Evolutionary conservation across 2,329 filamentous ascomycete genomes (phyloP), one percentile per base, ranked within the genome.

Genomic region (Fusarium subglutinans): DNA sequence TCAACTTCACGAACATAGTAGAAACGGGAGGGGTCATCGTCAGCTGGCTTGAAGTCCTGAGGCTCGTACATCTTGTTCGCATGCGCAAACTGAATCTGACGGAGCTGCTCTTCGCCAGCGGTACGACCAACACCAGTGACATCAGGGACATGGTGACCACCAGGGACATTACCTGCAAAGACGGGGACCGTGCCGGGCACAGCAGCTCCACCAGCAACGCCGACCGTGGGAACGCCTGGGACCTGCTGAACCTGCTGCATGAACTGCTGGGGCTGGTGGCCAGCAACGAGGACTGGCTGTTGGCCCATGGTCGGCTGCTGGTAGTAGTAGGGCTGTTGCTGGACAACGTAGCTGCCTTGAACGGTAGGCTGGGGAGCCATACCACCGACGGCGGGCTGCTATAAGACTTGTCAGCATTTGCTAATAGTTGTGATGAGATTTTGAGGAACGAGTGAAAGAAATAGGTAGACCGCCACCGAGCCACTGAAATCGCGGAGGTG

Each of bases 1-100:
- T 92, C 89, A 74, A 88, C 81, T 82, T 92, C 89, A 65, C 89
- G 87, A 76, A 88, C 86, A 83, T 86, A 89, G 82, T 91, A 92
- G 83, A 89, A 87, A 70, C 89, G 88, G 50, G 84, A 85, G 44
- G 87, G 86, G 80, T 91, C 87, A 72, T 90, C 86, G 77, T 91
- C 90, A 26, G 86, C 85, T 5, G 90, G 90, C 81, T 90, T 89
- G 79, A 91, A 90, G 75, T 91, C 89, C 83, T 91, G 89, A 22
- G 88, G 86, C 79, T 89, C 86, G 73, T 87, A 85, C 73, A 87
- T 82, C 74, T 84, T 83, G 79, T 87, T 87, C 72, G 82, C 80
- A 68, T 85, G 78, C n/a, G 87, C 86, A 71, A 87, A 85, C 75
- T 87, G 82, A 50, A 85, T 79, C 78, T 87, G 86, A 65, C 87